A percentile compares a stretch with the other conserved stretches of the same genome.
These are phyloP conservation scores for Laguncularia racemosa DNA, from an alignment of 345 rosid species.

Conservation along the genomic window DNA sequence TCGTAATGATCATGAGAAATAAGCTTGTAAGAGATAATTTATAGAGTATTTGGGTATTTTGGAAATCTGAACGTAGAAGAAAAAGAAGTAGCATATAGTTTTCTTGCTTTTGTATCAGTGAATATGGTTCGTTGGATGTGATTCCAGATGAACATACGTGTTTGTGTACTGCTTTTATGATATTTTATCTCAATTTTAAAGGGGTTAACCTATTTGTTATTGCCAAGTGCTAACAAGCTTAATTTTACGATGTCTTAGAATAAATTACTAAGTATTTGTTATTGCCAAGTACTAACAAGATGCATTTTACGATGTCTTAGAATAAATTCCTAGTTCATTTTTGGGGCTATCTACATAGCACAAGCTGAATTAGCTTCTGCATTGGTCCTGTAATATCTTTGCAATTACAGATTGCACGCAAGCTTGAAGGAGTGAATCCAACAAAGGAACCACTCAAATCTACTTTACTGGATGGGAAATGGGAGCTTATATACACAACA, in stretches of 20 bases:
- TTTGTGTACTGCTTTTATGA: neutral
- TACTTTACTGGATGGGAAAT: slow-evolving; percentile 65
- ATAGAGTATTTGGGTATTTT: neutral
- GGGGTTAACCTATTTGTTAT: neutral
- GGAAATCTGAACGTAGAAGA: too few species aligned
- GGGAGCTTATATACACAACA: slow-evolving; percentile 94
- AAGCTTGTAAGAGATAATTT: neutral
- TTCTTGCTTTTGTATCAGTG: too few species aligned
- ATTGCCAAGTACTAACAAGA: neutral
- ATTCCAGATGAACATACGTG: neutral
- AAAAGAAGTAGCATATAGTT: too few species aligned
- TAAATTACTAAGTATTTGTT: neutral
- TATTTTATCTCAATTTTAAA: neutral
- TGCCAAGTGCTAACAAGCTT: too few species aligned
- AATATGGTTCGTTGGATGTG: neutral
- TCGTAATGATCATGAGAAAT: too few species aligned
- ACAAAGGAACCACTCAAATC: slow-evolving; percentile 77
- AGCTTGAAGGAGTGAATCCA: slow-evolving; percentile 75
- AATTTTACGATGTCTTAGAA: too few species aligned
- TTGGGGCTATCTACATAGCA: neutral
- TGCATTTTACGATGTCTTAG: too few species aligned
- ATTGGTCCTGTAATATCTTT: neutral
- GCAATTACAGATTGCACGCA: slow-evolving; percentile 47
- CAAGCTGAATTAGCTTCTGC: neutral
- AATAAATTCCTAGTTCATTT: neutral